Base-by-base conservation (phyloP, 306 rosid species). In the Psophocarpus tetragonolobus region DNA sequence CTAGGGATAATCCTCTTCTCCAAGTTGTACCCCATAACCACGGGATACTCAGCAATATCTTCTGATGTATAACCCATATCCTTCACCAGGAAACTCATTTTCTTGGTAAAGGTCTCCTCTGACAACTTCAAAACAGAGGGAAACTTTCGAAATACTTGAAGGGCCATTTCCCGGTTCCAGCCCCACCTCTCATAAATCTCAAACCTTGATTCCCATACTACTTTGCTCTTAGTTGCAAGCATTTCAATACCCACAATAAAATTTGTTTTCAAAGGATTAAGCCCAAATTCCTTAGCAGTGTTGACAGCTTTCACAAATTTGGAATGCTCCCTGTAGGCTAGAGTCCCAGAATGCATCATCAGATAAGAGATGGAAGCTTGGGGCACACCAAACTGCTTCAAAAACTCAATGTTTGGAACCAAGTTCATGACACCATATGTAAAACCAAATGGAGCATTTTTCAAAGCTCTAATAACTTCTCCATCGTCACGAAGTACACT, bases 1-100 rank as follows among this genome's bases (percentile, higher is more conserved):
- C 58, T 60, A 9, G 86, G 84, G 15, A 78, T 74, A 13, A 74
- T 70, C 45, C 79, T 38, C 62, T 53, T 85, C 83, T 85, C 82
- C 75, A 85, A 75, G 68, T 54, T 82, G 26, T 6, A 68, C 11
- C 11, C 0, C 5, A 73, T 1, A 23, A 56, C 17, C 5, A 0
- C 0, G 1, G 77, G 68, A 17, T 2, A 0, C 38, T 6, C 11
- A 36, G 27, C 27, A 73, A 73, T 56, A 23, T 73, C 10, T 39
- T 38, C 27, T 24, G 54, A 14, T 7, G 26, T 0, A 1, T 4
- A 57, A 26, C 64, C 29, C 29, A 54, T 54, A 54, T 54, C 62
- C 15, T 54, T 54, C 62, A 54, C 62, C 0, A 54, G 32, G 32
- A 54, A 54, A 23, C 32, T 54, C 62, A 54, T 20, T 54, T 20